Base-by-base conservation (phyloP, 2,329 filamentous ascomycete species). In the Ceratocystis ficicola region DNA sequence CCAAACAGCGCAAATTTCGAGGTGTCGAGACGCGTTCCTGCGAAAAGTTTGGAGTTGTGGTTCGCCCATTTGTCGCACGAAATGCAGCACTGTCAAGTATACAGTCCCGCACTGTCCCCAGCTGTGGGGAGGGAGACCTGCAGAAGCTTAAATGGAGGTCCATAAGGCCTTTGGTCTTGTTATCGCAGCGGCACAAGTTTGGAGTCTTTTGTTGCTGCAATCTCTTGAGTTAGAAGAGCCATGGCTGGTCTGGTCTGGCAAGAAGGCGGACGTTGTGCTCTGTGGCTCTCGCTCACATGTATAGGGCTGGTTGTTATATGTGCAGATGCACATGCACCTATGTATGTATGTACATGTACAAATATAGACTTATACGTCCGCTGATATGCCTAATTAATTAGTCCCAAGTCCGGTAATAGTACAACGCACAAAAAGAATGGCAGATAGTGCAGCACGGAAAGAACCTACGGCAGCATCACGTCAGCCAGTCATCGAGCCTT, bases 1-100 rank as follows among this genome's bases (percentile, higher is more conserved):
- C n/a, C 48, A 10, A 50, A 50, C 48, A 15, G 48, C 48, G 17
- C 20, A 20, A 22, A 50, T 50, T n/a, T 25, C n/a, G 48, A 50
- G 36, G 48, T 50, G 8, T 20, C n/a, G 48, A 50, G 48, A 50
- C 73, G 61, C 8, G 41, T 17, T 25, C 63, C 50, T 25, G 32
- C 50, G 44, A 41, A 32, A 46, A 46, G 6, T 62, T 50, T 64
- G 50, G 59, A 32, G n/a, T 15, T 20, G 15, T 17, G 48, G 48
- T 52, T 41, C 36, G 4, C 36, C 8, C n/a, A 22, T 7, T 50
- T 10, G n/a, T 12, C 48, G 48, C 48, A 57, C 52, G n/a, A 57
- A 57, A 57, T 17, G 25, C 15, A 57, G 52, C 28, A 57, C 52
- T 32, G 52, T 57, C 4, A 32, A 32, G 52, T 28, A n/a, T 28